Conservation (phyloP, 78 protist genomes). For the Dictyostelium citrinum region DNA sequence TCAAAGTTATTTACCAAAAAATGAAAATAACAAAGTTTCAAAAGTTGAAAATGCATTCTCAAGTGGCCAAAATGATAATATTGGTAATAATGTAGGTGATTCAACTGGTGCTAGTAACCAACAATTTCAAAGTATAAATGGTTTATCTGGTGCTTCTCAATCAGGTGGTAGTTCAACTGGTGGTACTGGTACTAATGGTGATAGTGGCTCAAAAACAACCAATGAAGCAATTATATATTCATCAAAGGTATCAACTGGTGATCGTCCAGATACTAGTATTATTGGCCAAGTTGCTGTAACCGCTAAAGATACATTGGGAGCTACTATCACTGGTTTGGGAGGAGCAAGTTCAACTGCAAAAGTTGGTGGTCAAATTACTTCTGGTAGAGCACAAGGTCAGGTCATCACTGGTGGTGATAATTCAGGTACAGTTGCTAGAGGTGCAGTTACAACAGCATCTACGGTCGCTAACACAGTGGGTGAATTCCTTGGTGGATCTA, state of each 20-base stretch:
- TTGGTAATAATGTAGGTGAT: conserved; percentile 25
- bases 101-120: conserved; percentile 14
- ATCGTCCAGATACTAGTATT: background rate
- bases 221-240: background rate
- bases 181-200: background rate
- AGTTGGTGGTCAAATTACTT: background rate
- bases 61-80: conserved; percentile 5
- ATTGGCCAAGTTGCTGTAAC: background rate
- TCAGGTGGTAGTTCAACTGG: background rate
- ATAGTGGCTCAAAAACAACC: background rate
- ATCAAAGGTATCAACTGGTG: background rate
- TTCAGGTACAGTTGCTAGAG: background rate
- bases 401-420: conserved; percentile 30
- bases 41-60: background rate
- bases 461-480: background rate
- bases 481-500: conserved; percentile 13
- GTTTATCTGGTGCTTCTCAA: background rate
- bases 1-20: background rate
- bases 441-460: background rate
- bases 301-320: background rate
- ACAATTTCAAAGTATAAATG: conserved; percentile 1
- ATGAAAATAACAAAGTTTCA: background rate
- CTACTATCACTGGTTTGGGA: background rate
- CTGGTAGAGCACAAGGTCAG: conserved; percentile 3
- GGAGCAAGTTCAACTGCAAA: background rate